phyloP scores from a whole-genome alignment of 2,329 filamentous ascomycete genomes.

The Dothideomycetes sp. region DNA sequence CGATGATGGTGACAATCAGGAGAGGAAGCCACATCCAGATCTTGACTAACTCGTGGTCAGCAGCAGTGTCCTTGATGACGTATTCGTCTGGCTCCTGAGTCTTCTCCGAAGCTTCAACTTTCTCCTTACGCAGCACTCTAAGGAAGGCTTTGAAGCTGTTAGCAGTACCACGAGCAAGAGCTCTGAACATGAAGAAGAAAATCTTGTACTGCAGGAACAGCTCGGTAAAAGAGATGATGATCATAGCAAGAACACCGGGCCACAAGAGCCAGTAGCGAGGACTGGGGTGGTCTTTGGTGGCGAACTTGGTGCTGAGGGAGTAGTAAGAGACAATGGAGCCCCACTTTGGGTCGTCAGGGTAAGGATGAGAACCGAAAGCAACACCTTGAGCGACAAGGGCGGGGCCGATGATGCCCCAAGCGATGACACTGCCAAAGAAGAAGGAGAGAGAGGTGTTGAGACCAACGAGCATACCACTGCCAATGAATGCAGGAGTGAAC shows the following conservation, averaged over 20 bases:
- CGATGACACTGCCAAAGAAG: slow-evolving; percentile 45
- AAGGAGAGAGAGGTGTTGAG: slow-evolving; percentile 51
- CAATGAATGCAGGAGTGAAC: slow-evolving; percentile 52
- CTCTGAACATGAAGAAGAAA: slow-evolving; percentile 39
- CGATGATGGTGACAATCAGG: slow-evolving; percentile 40
- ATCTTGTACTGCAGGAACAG: slow-evolving; percentile 33
- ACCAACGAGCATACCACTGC: slow-evolving; percentile 48
- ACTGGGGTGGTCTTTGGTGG: slow-evolving; percentile 35
- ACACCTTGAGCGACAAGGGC: slow-evolving; percentile 42
- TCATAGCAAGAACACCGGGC: slow-evolving; percentile 44
- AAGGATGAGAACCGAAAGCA: slow-evolving; percentile 22
- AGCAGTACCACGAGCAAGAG: slow-evolving; percentile 40
- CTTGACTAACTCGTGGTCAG: slow-evolving; percentile 39
- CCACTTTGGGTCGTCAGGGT: slow-evolving; percentile 36
- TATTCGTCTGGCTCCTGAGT: slow-evolving; percentile 2
- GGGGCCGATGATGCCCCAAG: slow-evolving; percentile 50
- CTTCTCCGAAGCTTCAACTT: neutral
- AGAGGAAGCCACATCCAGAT: slow-evolving; percentile 46
- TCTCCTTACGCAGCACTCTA: slow-evolving; percentile 17
- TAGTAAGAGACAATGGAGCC: slow-evolving; percentile 31
- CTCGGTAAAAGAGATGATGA: slow-evolving; percentile 40
- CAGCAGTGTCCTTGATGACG: slow-evolving; percentile 43
- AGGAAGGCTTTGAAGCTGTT: slow-evolving; percentile 33
- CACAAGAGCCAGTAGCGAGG: slow-evolving; percentile 46
- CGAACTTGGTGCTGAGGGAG: slow-evolving; percentile 28